Conservation (phyloP, 1,284 basidiomycete species). For the Jaminaea rosea region DNA sequence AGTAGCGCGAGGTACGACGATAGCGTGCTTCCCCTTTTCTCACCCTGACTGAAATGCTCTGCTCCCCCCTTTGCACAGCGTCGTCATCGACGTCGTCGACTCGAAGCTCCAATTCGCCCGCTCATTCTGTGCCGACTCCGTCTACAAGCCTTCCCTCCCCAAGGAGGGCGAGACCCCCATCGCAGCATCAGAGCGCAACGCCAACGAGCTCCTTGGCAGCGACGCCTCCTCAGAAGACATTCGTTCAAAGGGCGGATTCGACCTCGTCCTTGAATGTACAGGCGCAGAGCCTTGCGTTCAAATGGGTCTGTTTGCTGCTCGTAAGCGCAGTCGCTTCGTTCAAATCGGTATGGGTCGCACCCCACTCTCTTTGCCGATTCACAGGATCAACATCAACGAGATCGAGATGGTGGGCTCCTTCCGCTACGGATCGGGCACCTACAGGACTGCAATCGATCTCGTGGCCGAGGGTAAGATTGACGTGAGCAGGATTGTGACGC, state of each 20-base stretch:
- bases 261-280: slow-evolving; percentile 57
- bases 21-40: slow-evolving; percentile 52
- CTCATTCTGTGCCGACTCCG: slow-evolving; percentile 75
- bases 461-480: slow-evolving; percentile 53
- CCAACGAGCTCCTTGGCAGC: slow-evolving; percentile 48
- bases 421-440: slow-evolving; percentile 72
- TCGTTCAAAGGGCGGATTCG: slow-evolving; percentile 52
- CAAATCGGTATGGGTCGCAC: slow-evolving; percentile 52
- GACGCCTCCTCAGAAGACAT: slow-evolving; percentile 49
- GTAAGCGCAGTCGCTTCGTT: slow-evolving; percentile 34
- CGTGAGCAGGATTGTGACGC: slow-evolving; percentile 57
- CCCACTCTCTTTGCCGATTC: slow-evolving; percentile 48
- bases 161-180: slow-evolving; percentile 32
- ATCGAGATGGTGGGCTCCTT: slow-evolving; percentile 73
- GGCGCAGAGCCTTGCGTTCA: slow-evolving; percentile 49
- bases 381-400: slow-evolving; percentile 54
- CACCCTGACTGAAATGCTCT: background rate
- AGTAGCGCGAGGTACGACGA: slow-evolving; percentile 56
- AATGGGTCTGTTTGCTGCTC: slow-evolving; percentile 32
- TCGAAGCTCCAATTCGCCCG: slow-evolving; percentile 78
- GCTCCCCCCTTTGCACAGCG: background rate
- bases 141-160: slow-evolving; percentile 56
- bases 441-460: slow-evolving; percentile 54
- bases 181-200: slow-evolving; percentile 52
- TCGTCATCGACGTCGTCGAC: slow-evolving; percentile 62